Conservation (phyloP, 495 filamentous ascomycete genomes). For the Pseudevernia furfuracea region DNA sequence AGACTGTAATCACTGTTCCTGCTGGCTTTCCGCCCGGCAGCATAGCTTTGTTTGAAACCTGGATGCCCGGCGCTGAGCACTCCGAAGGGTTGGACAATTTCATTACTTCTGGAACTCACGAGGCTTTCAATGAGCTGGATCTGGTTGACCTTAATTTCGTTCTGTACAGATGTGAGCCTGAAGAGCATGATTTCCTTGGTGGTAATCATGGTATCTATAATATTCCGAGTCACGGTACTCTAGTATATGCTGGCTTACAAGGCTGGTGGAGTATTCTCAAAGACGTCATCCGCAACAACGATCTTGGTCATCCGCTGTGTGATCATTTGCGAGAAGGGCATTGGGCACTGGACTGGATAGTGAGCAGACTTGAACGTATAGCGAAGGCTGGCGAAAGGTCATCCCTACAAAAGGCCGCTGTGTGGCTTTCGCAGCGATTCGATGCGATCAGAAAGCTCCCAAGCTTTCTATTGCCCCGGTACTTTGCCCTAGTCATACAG, state of each 20-base stretch:
- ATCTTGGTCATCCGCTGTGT: conserved; percentile 88
- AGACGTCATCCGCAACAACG: conserved; percentile 76
- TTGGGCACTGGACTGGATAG: conserved; percentile 90
- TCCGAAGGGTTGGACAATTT: conserved; percentile 71
- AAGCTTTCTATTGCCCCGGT: conserved; percentile 82
- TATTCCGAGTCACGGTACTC: conserved; percentile 72
- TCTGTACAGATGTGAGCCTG: conserved; percentile 84
- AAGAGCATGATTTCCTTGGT: conserved; percentile 74
- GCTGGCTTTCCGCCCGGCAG: conserved; percentile 82
- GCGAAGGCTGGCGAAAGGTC: conserved; percentile 52
- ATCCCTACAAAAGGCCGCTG: conserved; percentile 53
- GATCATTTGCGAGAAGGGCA: conserved; percentile 84
- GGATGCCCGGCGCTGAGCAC: conserved; percentile 78
- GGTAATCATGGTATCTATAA: conserved; percentile 79
- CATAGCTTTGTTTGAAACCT: conserved; percentile 92
- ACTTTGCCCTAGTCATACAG: conserved; percentile 82
- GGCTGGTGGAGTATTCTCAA: conserved; percentile 96
- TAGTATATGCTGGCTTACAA: conserved; percentile 94
- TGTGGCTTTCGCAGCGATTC: conserved; percentile 78
- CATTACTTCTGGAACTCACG: conserved; percentile 70
- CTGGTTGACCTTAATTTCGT: conserved; percentile 85
- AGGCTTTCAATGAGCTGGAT: conserved; percentile 64
- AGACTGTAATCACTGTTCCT: conserved; percentile 73
- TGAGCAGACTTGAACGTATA: conserved; percentile 66
- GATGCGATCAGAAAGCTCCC: conserved; percentile 75